Evolutionary conservation across 441 rosid genomes (phyloP).

Genomic region (Pelargonium exstipulatum): DNA sequence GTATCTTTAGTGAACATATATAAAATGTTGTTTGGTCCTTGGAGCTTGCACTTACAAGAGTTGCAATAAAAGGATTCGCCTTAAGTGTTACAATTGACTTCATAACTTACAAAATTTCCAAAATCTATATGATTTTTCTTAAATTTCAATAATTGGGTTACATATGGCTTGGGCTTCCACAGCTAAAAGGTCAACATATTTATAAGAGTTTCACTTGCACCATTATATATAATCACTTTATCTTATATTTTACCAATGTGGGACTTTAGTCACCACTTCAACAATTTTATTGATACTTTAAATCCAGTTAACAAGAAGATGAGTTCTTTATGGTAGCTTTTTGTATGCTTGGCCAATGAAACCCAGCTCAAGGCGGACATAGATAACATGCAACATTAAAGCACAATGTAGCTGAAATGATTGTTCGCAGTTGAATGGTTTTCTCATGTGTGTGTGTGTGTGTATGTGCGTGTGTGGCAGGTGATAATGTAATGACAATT

Average conservation of each 20-base stretch:
- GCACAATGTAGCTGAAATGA: constrained; percentile 9
- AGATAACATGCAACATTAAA: not conserved
- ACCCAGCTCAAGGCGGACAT: not conserved
- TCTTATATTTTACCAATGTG: no score
- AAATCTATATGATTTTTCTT: not conserved
- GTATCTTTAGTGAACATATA: not conserved
- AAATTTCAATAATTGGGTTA: not conserved
- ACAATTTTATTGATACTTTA: not conserved
- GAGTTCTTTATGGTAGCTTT: not conserved
- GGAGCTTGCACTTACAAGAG: not conserved
- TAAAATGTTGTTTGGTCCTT: not conserved
- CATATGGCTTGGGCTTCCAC: not conserved
- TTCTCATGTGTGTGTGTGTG: not conserved
- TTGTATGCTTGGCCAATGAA: not conserved
- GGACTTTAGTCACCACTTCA: no score
- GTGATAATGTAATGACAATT: not conserved
- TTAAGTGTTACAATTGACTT: not conserved
- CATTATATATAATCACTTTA: no score
- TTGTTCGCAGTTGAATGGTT: not conserved
- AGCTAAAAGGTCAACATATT: no score
- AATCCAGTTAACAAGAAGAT: not conserved
- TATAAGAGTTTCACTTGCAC: no score
- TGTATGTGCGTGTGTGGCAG: not conserved
- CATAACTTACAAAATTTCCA: not conserved
- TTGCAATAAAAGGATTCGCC: not conserved